Percentiles rank a stretch among this genome's conserved stretches.
These are phyloP conservation scores for Jasminum sambac DNA, from an alignment of 257 asterid genomes.

Conservation along the genomic window DNA sequence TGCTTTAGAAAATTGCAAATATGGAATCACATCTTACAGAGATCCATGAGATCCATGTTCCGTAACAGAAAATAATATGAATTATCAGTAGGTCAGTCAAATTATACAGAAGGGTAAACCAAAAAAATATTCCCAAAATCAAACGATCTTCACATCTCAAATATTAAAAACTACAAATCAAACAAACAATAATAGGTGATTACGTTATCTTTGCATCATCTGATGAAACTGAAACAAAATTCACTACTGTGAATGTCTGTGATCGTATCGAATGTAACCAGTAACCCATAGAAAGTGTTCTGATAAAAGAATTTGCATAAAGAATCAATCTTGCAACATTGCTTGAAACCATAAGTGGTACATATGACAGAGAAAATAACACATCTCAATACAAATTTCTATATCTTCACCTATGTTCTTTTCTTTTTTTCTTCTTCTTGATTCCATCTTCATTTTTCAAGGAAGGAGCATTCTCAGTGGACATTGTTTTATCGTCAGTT, in stretches of 20 bases:
- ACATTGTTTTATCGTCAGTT: slow-evolving; percentile 25
- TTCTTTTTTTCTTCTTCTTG: slow-evolving; percentile 49
- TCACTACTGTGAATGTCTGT: background rate
- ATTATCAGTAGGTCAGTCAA: slow-evolving; percentile 28
- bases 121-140: slow-evolving; percentile 51
- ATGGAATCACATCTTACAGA: slow-evolving; percentile 15
- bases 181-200: background rate
- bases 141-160: slow-evolving; percentile 29
- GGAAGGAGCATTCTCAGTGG: slow-evolving; percentile 24
- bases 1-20: background rate
- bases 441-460: slow-evolving; percentile 21
- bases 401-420: slow-evolving; percentile 28
- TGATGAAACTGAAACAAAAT: background rate
- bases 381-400: slow-evolving; percentile 2
- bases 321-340: background rate
- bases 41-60: slow-evolving; percentile 13
- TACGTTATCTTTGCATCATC: background rate
- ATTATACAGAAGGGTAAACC: slow-evolving; percentile 30
- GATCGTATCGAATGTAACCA: background rate
- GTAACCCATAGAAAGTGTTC: background rate
- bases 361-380: background rate
- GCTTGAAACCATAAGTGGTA: background rate
- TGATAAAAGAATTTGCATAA: background rate
- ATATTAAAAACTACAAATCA: background rate
- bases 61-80: background rate